A percentile compares a stretch with the other conserved stretches of the same genome.
Evolutionary conservation across 305 asterid species (phyloP).

Genomic region (Fraxinus albicans): DNA sequence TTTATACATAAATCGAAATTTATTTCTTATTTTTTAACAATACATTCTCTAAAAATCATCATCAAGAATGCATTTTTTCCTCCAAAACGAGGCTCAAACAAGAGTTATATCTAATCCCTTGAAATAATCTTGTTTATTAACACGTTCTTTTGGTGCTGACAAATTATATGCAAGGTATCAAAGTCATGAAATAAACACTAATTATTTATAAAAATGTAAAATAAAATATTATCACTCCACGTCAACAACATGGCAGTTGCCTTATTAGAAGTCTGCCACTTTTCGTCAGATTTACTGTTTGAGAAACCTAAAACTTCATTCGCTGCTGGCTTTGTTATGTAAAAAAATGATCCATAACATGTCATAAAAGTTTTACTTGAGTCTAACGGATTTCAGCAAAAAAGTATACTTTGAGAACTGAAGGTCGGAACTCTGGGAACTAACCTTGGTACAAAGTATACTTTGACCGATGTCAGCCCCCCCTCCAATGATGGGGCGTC

Average conservation of each 20-base stretch:
- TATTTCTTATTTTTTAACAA: too few relatives aligned
- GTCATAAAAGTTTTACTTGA: neutral
- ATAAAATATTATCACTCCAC: neutral
- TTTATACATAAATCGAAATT: too few relatives aligned
- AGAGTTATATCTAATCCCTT: neutral
- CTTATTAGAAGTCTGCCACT: neutral
- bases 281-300: neutral
- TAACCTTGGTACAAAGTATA: too few relatives aligned
- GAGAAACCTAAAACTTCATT: neutral
- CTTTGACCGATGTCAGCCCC: too few relatives aligned
- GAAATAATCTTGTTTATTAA: neutral
- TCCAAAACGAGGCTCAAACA: too few relatives aligned
- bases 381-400: neutral
- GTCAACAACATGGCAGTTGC: neutral
- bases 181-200: neutral
- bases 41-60: too few relatives aligned
- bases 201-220: neutral
- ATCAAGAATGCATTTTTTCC: too few relatives aligned
- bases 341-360: neutral
- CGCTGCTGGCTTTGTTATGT: neutral
- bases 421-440: neutral
- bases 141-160: neutral
- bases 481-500: too few relatives aligned
- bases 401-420: neutral
- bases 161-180: neutral